These are phyloP conservation scores for Aplosporella prunicola DNA, from an alignment of 2,329 filamentous ascomycete genomes.

Conservation along the genomic window DNA sequence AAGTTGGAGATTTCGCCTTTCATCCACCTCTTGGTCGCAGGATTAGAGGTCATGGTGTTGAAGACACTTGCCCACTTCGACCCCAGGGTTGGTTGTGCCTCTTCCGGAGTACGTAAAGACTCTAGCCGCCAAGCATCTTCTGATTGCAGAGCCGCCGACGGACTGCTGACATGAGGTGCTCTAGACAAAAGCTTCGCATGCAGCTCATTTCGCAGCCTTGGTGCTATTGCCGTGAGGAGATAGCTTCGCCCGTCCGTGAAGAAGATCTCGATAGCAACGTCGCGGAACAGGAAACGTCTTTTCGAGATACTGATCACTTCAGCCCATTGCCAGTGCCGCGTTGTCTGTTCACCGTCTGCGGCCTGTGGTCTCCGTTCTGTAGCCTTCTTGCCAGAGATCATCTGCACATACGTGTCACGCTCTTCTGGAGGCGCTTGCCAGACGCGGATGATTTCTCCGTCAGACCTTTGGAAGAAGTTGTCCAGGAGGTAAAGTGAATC, in stretches of 20 bases:
- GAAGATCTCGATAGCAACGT: constrained; percentile 94
- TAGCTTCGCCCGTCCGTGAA: constrained; percentile 96
- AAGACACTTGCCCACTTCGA: constrained; percentile 91
- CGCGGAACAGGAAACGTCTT: constrained; percentile 84
- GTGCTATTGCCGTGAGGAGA: constrained; percentile 72
- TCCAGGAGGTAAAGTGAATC: constrained; percentile 90
- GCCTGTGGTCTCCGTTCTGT: constrained; percentile 20
- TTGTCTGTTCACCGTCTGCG: constrained; percentile 60
- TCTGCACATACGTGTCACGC: constrained; percentile 87
- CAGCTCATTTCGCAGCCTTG: constrained; percentile 66
- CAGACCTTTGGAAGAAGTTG: constrained; percentile 87
- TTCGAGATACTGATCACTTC: constrained; percentile 96
- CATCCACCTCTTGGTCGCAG: constrained; percentile 81
- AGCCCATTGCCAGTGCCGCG: constrained; percentile 84
- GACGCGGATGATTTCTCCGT: constrained; percentile 94
- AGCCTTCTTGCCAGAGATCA: constrained; percentile 61
- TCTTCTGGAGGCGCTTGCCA: constrained; percentile 89
- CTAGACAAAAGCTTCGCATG: constrained; percentile 66
- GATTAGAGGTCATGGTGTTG: constrained; percentile 69
- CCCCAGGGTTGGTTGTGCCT: constrained; percentile 59
- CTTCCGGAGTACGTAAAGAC: constrained; percentile 60
- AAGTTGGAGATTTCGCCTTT: constrained; percentile 96
- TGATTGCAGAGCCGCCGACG: constrained; percentile 59
- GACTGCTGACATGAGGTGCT: constrained; percentile 68
- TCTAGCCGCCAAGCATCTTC: constrained; percentile 92